Percentiles rank a stretch among this genome's conserved stretches.
These are phyloP conservation scores for Leishmania tarentolae DNA, from an alignment of 208 protist genomes.

Conservation along the genomic window DNA sequence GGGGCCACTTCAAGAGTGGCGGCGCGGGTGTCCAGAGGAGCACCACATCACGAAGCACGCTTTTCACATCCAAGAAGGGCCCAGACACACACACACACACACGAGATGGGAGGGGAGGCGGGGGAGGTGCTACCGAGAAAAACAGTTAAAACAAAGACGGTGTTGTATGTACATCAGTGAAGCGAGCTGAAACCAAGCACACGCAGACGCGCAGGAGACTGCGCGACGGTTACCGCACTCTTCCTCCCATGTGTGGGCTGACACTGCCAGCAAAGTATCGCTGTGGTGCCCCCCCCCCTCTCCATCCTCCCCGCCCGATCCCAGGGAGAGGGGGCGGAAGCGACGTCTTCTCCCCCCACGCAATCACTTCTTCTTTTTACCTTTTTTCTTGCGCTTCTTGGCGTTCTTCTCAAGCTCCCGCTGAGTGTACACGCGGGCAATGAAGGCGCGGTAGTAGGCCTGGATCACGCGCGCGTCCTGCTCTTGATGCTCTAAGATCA, in stretches of 20 bases:
- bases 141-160: not conserved
- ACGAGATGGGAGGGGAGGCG: not conserved
- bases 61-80: not conserved
- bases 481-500: slow-evolving; percentile 44
- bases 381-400: slow-evolving; percentile 54
- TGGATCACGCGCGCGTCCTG: slow-evolving; percentile 77
- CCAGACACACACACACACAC: not conserved
- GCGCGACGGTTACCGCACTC: not conserved
- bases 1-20: not conserved
- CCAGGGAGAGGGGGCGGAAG: not conserved
- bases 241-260: not conserved
- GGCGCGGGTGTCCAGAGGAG: not conserved
- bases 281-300: not conserved
- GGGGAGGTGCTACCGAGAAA: too few relatives aligned
- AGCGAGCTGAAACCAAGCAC: not conserved
- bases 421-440: slow-evolving; percentile 45
- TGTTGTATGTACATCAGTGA: not conserved
- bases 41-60: not conserved
- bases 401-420: slow-evolving; percentile 40
- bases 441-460: slow-evolving; percentile 82
- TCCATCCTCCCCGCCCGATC: not conserved
- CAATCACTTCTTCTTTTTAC: slow-evolving; percentile 32
- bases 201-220: not conserved
- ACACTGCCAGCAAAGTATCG: not conserved
- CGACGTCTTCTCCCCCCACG: not conserved